phyloP scores from a whole-genome alignment of 2,329 filamentous ascomycete species.

The Aspergillus aculeatus region DNA sequence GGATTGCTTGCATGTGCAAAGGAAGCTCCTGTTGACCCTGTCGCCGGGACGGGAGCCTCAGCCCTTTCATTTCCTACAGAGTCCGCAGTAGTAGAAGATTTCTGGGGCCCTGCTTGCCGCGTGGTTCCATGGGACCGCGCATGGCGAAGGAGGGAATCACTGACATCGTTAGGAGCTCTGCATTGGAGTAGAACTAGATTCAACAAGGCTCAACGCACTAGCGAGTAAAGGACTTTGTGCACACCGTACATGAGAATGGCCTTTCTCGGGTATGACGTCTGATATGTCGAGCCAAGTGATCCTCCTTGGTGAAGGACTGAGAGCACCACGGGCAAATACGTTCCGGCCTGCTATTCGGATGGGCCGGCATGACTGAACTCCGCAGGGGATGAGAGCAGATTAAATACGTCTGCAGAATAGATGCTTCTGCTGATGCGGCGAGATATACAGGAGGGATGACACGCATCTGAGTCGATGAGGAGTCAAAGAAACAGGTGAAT shows the following conservation, averaged over 20 bases:
- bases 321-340: slow-evolving; percentile 25
- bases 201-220: slow-evolving; percentile 19
- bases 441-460: neutral
- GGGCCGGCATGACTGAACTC: too few relatives aligned
- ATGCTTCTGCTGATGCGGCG: neutral
- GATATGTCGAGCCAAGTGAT: slow-evolving; percentile 35
- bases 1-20: neutral
- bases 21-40: neutral
- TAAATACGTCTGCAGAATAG: neutral
- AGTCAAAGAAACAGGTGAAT: too few relatives aligned
- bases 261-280: slow-evolving; percentile 35
- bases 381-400: too few relatives aligned
- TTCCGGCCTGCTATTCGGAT: neutral
- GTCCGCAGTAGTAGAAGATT: neutral
- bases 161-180: neutral
- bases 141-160: slow-evolving; percentile 6
- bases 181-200: neutral
- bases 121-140: neutral
- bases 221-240: slow-evolving; percentile 26
- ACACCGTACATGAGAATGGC: slow-evolving; percentile 28
- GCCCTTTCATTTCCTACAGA: neutral
- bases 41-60: neutral
- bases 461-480: neutral
- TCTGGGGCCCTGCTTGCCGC: neutral
- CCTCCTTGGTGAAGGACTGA: slow-evolving; percentile 29